Base-by-base conservation (phyloP, 179 eudicot genomes). In the Beta macrorhiza region DNA sequence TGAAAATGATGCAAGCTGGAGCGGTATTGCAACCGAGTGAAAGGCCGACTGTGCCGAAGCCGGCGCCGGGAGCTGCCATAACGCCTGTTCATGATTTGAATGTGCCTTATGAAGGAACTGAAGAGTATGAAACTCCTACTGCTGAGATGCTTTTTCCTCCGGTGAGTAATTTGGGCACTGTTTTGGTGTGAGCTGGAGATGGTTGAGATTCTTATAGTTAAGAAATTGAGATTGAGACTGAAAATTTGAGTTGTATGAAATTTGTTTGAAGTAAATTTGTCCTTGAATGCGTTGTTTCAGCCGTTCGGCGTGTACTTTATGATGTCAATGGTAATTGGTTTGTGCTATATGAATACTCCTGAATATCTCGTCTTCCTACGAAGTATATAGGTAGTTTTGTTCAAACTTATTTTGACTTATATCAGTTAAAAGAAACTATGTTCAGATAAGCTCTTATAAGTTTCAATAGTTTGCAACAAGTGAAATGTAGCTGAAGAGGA, bases 101-200 rank as follows among this genome's bases (percentile, higher is more conserved):
- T 88, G 98, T 96, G 16, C 98, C 99, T 0, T 96, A 96, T 82
- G 99, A 95, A 82, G 98, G 98, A 53, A 79, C 89, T 72, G 97
- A 95, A 82, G 99, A 95, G 92, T 95, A 89, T 65, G 98, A 94
- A 78, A 96, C 99, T 75, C 99, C 99, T 29, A 96, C 99, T 55
- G 96, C 98, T 74, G 99, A 96, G 82, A 82, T 96, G 86, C 96
- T 96, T 59, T 96, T 94, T 78, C 94, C 99, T 47, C 99, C 99
- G 19, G 99, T 96, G 74, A 89, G 94, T 80, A 62, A 61, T 84
- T 77, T 29, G 22, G 7, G 71, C 65, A 42, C 22, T 65, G 25
- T 55, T 51, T 71, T 69, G 6, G 67, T 49, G 63, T 62, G 22
- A 5, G 16, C 9, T 83, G 11, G 9, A 62, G 19, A 20, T 53